Conservation (phyloP, 768 basidiomycete genomes). For the Mycena vulgaris region DNA sequence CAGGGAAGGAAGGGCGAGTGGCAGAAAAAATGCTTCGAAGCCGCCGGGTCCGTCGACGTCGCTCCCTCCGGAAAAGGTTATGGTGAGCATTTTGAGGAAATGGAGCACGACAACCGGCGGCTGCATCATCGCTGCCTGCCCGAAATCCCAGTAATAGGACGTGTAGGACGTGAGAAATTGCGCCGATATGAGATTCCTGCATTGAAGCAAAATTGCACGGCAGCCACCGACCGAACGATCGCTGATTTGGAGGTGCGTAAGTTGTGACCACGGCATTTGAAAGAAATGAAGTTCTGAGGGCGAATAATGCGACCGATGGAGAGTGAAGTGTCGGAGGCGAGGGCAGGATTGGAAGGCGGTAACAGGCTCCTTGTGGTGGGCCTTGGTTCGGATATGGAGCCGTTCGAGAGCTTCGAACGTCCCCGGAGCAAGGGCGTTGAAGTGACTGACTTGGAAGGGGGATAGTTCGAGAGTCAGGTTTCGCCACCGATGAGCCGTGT, state of each 20-base stretch:
- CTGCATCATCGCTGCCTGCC: background rate
- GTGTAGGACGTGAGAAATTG: background rate
- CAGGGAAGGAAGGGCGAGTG: slow-evolving; percentile 22
- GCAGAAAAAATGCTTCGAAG: slow-evolving; percentile 6
- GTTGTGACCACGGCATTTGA: slow-evolving; percentile 17
- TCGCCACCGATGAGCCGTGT: background rate
- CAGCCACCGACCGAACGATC: background rate
- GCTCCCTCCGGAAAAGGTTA: background rate
- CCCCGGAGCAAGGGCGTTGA: background rate
- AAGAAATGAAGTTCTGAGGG: background rate
- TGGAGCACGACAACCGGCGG: slow-evolving; percentile 17
- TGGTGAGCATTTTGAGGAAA: background rate
- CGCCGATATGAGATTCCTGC: slow-evolving; percentile 12
- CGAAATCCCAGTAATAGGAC: background rate
- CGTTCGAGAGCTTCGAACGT: slow-evolving; percentile 14
- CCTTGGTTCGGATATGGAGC: background rate
- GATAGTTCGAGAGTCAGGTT: background rate
- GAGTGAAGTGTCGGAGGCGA: slow-evolving; percentile 9
- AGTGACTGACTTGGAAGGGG: background rate
- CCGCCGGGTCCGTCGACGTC: background rate
- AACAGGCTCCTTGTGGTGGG: background rate
- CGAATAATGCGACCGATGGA: background rate
- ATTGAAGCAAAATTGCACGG: slow-evolving; percentile 9
- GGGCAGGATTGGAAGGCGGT: slow-evolving; percentile 12
- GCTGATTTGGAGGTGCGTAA: background rate